Percentiles rank a stretch among this genome's conserved stretches.
These are phyloP conservation scores for Blastocystis sp. DNA, from an alignment of 352 stramenopile genomes.

Conservation along the genomic window DNA sequence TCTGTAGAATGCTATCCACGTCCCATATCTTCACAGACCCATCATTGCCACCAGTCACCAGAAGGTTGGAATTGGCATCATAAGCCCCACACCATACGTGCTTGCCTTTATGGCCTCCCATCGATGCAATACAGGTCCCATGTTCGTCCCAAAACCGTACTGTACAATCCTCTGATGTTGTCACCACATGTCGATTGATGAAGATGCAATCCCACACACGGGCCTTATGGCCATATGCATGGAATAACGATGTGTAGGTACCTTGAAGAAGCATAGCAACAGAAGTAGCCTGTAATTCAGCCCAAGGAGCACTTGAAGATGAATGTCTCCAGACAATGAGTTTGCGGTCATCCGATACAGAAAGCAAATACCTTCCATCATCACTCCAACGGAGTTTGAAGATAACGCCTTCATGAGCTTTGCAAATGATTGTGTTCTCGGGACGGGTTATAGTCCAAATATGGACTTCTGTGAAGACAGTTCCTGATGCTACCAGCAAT, in stretches of 20 bases:
- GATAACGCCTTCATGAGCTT: slow-evolving; percentile 41
- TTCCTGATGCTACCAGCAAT: slow-evolving; percentile 46
- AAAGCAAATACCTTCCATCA: slow-evolving; percentile 53
- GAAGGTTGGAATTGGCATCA: background rate
- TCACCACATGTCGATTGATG: background rate
- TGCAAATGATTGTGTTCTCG: background rate
- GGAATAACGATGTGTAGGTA: background rate
- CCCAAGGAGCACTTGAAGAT: background rate
- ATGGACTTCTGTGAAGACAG: slow-evolving; percentile 56
- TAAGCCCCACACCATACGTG: slow-evolving; percentile 57
- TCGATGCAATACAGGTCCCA: background rate
- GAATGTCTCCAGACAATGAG: slow-evolving; percentile 5
- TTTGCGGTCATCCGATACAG: slow-evolving; percentile 56
- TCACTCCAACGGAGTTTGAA: slow-evolving; percentile 60
- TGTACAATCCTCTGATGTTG: slow-evolving; percentile 45
- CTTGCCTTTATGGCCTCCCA: slow-evolving; percentile 30
- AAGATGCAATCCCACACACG: slow-evolving; percentile 59
- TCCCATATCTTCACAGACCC: slow-evolving; percentile 50
- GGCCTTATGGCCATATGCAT: slow-evolving; percentile 7
- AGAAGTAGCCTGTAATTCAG: background rate
- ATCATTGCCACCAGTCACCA: slow-evolving; percentile 40
- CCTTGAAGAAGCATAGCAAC: background rate
- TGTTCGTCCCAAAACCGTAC: slow-evolving; percentile 2
- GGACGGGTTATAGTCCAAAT: slow-evolving; percentile 40
- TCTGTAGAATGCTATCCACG: background rate